Evolutionary conservation across 805 yeast genomes (phyloP), one percentile per base, ranked within the genome.

Genomic region (Candida golubevii): DNA sequence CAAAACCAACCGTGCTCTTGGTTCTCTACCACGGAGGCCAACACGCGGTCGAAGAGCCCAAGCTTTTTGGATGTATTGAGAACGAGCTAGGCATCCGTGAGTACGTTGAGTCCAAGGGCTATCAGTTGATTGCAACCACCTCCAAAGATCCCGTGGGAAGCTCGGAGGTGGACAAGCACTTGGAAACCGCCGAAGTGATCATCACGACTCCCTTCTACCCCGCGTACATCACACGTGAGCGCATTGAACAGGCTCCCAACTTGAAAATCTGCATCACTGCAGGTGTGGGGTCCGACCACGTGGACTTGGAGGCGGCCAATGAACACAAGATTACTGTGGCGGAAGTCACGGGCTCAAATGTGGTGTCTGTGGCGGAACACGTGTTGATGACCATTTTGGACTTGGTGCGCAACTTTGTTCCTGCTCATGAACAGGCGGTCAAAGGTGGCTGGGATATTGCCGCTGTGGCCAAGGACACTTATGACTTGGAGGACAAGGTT

Each of bases 161-260:
- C 53, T 75, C 84, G 3, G 73, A 60, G 32, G 75, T 85, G 38
- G 93, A 85, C 63, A 69, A 75, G 57, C 72, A 83, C 51, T 75
- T 85, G 59, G 77, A 72, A 38, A 88, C 82, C 48, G 86, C 90
- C 6, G 93, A 85, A 54, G 73, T 85, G 41, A 77, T 85, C 57
- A 85, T 86, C 64, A 80, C 90, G 34, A 85, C 91, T 10, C 93
- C 95, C 4, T 85, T 86, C 76, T 87, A 77, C 65, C 93, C 95
- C 5, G 91, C 82, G 32, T 85, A 85, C 64, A 72, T 85, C 61
- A 77, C 83, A 44, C 71, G 73, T 47, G 83, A 80, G 55, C 75
- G 91, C 57, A 74, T 85, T 50, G 79, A 69, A 39, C 75, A 77
- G 58, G 90, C 91, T 30, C 80, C 81, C 61, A 83, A 82, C 42